phyloP scores from a whole-genome alignment of 2,329 filamentous ascomycete genomes.

The Fusarium piperis region DNA sequence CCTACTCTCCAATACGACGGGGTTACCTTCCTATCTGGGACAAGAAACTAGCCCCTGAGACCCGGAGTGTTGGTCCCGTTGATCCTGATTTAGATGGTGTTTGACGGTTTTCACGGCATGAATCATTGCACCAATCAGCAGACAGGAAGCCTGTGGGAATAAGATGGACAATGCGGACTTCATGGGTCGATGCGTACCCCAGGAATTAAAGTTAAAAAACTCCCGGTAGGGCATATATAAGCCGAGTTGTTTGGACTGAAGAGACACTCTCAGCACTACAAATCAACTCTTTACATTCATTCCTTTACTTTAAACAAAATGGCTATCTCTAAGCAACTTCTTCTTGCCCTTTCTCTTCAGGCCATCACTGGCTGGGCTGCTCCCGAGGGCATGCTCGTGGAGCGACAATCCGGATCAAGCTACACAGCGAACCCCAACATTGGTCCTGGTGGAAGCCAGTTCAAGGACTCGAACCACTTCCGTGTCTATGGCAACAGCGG shows the following conservation, averaged over 20 bases:
- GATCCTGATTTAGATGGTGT: not conserved
- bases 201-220: not conserved
- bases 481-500: conserved; percentile 46
- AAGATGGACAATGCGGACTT: not conserved
- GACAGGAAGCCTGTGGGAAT: not conserved
- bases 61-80: not conserved
- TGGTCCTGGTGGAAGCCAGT: conserved; percentile 43
- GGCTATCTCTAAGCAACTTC: not conserved
- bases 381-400: not conserved
- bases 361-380: not conserved
- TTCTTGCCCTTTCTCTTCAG: not conserved
- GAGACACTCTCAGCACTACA: not conserved
- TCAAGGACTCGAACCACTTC: conserved; percentile 49
- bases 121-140: not conserved
- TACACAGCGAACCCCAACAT: conserved; percentile 43
- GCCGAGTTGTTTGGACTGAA: not conserved
- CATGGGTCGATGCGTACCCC: not conserved
- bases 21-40: not conserved
- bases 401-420: not conserved
- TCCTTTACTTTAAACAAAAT: not conserved
- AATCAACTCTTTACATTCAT: not conserved
- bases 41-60: not conserved
- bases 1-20: not conserved
- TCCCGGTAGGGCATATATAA: not conserved
- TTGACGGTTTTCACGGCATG: not conserved